Evolutionary conservation across 148 eudicot genomes (phyloP).

Genomic region (Tetragonia tetragonoides): DNA sequence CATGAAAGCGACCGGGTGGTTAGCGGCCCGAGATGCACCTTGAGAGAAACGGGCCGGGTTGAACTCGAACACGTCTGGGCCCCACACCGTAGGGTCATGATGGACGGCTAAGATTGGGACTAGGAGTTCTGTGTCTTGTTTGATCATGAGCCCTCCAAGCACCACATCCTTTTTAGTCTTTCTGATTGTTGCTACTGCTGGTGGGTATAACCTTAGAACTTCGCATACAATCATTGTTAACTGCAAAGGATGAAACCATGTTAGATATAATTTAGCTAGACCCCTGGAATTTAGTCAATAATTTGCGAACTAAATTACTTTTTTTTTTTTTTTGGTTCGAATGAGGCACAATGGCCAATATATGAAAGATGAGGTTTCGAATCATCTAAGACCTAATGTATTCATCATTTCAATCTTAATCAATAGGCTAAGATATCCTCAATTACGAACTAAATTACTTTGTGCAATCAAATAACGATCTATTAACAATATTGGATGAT

Average conservation of each 20-base stretch:
- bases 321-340: no score
- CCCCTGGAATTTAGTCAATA: no score
- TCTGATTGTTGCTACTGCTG: slow-evolving; percentile 51
- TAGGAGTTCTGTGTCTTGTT: slow-evolving; percentile 44
- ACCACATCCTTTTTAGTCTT: slow-evolving; percentile 39
- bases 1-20: slow-evolving; percentile 51
- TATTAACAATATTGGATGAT: not conserved
- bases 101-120: slow-evolving; percentile 61
- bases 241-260: slow-evolving; percentile 27
- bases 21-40: slow-evolving; percentile 46
- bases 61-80: slow-evolving; percentile 47
- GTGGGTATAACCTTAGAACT: slow-evolving; percentile 51
- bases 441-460: not conserved
- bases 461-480: not conserved
- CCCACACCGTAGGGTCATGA: slow-evolving; percentile 55
- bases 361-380: no score
- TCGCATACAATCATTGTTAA: slow-evolving; percentile 57
- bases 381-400: no score
- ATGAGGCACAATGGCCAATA: no score
- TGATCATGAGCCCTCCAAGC: slow-evolving; percentile 44
- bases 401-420: no score
- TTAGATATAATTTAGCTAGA: not conserved
- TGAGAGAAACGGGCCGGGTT: slow-evolving; percentile 50
- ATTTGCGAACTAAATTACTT: no score
- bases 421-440: no score